These are phyloP conservation scores for Aspergillus melleus DNA, from an alignment of 2,329 filamentous ascomycete species.

Conservation along the genomic window DNA sequence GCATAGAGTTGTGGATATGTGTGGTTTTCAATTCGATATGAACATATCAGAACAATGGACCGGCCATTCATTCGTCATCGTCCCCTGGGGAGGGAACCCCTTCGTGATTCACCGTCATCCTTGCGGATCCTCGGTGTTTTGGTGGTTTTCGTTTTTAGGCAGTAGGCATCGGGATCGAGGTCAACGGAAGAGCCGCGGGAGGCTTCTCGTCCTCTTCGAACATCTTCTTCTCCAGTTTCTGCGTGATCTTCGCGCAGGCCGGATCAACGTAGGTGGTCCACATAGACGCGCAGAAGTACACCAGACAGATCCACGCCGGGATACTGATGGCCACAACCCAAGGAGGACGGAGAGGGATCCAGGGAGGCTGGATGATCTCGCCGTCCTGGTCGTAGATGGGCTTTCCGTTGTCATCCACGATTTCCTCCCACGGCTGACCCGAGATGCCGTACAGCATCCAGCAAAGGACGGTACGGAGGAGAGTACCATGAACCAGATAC, in stretches of 20 bases:
- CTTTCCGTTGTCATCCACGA: slow-evolving; percentile 38
- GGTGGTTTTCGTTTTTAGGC: neutral
- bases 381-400: slow-evolving; percentile 17
- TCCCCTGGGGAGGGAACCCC: neutral
- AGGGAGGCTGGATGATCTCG: slow-evolving; percentile 41
- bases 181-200: slow-evolving; percentile 21
- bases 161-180: slow-evolving; percentile 28
- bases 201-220: slow-evolving; percentile 47
- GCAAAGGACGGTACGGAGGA: slow-evolving; percentile 52
- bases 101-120: neutral
- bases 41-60: neutral
- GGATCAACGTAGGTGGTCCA: slow-evolving; percentile 56
- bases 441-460: slow-evolving; percentile 56
- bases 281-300: slow-evolving; percentile 50
- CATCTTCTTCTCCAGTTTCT: slow-evolving; percentile 50
- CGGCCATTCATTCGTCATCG: neutral
- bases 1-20: neutral
- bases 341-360: slow-evolving; percentile 42
- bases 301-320: slow-evolving; percentile 47
- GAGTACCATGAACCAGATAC: slow-evolving; percentile 56
- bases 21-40: neutral
- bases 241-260: slow-evolving; percentile 50
- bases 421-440: slow-evolving; percentile 45
- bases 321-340: slow-evolving; percentile 47
- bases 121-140: neutral